A percentile compares a stretch with the other conserved stretches of the same genome.
Evolutionary conservation across 495 filamentous ascomycete genomes (phyloP).

Genomic region (Aspergillus leporis): DNA sequence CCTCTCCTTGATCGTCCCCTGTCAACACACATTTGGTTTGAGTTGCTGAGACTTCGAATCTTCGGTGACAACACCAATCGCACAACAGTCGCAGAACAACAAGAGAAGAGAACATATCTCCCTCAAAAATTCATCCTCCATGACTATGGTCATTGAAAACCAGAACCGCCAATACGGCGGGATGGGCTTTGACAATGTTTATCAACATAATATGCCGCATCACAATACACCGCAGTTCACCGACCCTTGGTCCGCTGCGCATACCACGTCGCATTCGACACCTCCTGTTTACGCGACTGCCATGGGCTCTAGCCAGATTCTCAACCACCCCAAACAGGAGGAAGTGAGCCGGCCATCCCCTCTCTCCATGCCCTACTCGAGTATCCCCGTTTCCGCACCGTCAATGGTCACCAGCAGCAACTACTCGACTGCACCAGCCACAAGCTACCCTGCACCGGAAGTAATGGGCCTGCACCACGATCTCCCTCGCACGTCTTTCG

Average conservation of each 20-base stretch:
- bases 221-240: conserved; percentile 81
- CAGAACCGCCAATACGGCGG: conserved; percentile 80
- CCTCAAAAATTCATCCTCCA: conserved; percentile 38
- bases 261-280: conserved; percentile 57
- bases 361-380: conserved; percentile 73
- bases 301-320: conserved; percentile 57
- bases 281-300: conserved; percentile 57
- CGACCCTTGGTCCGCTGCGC: conserved; percentile 77
- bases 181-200: conserved; percentile 78
- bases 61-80: neutral
- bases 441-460: conserved; percentile 62
- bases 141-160: conserved; percentile 88
- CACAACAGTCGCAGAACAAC: neutral
- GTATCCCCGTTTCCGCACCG: conserved; percentile 68
- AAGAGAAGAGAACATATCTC: conserved; percentile 1
- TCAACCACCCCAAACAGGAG: conserved; percentile 57
- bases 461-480: conserved; percentile 75
- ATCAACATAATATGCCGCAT: conserved; percentile 65
- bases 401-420: conserved; percentile 68
- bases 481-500: conserved; percentile 54
- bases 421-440: conserved; percentile 52
- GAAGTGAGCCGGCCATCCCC: conserved; percentile 59
- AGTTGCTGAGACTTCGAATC: conserved; percentile 7
- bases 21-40: conserved; percentile 12
- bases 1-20: conserved; percentile 28